Percentiles rank a stretch among this genome's conserved stretches.
These are phyloP conservation scores for Coleophoma crateriformis DNA, from an alignment of 2,329 filamentous ascomycete species.

Conservation along the genomic window DNA sequence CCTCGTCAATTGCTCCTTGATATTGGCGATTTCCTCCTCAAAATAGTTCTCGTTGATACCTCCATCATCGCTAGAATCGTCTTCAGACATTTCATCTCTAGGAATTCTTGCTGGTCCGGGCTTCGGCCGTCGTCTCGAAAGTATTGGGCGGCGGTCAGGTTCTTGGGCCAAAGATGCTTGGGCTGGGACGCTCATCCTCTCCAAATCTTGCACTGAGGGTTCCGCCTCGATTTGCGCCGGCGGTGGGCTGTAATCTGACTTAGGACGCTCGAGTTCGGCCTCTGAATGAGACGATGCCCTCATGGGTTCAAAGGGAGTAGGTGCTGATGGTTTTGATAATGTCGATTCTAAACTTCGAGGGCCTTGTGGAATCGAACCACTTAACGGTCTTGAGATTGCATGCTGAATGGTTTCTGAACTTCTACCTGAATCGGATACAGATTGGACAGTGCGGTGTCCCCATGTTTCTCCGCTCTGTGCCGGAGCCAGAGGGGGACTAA, in stretches of 20 bases:
- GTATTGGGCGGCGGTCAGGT: background rate
- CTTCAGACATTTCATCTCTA: slow-evolving; percentile 11
- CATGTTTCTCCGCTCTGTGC: background rate
- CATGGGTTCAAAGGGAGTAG: no score
- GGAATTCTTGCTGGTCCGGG: background rate
- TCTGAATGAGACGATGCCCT: no score
- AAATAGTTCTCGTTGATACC: slow-evolving; percentile 25
- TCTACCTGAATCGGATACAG: background rate
- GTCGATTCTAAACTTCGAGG: background rate
- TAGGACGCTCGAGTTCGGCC: no score
- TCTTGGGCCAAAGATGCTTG: no score
- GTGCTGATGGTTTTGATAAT: background rate
- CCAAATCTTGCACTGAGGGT: background rate
- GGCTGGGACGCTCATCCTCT: background rate
- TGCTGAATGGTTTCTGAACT: background rate
- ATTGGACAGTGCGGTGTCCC: background rate
- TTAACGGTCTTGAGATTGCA: background rate
- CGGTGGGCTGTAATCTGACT: no score
- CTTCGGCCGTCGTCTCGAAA: background rate
- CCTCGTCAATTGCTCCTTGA: slow-evolving; percentile 15
- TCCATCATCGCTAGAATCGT: slow-evolving; percentile 21
- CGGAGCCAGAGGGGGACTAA: background rate
- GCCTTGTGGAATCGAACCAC: background rate
- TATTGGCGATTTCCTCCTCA: slow-evolving; percentile 22
- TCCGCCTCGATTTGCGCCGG: background rate